phyloP scores from a whole-genome alignment of 2,329 filamentous ascomycete species.

The Fusarium citri region DNA sequence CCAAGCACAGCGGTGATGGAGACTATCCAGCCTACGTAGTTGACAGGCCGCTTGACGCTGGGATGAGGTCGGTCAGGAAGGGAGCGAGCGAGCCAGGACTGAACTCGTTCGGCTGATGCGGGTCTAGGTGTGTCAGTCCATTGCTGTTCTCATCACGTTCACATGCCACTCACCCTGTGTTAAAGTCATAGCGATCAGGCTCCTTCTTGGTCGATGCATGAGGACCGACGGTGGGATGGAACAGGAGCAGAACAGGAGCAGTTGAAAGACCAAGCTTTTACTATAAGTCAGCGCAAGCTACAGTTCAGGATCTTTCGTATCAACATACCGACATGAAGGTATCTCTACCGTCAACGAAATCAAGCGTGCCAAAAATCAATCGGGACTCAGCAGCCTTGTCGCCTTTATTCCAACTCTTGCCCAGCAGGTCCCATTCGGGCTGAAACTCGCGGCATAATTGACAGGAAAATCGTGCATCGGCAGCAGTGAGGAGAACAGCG shows the following conservation, averaged over 20 bases:
- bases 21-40: constrained; percentile 81
- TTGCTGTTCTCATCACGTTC: neutral
- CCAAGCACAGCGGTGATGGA: constrained; percentile 77
- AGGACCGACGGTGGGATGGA: constrained; percentile 85
- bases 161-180: constrained; percentile 70
- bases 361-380: constrained; percentile 84
- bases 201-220: constrained; percentile 76
- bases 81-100: constrained; percentile 81
- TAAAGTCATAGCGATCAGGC: constrained; percentile 87
- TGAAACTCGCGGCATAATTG: constrained; percentile 90
- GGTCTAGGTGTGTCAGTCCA: constrained; percentile 60
- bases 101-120: constrained; percentile 80
- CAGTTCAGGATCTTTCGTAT: neutral
- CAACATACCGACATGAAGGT: constrained; percentile 82
- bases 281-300: constrained; percentile 16
- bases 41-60: constrained; percentile 82
- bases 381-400: constrained; percentile 80
- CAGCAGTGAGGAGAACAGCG: constrained; percentile 85
- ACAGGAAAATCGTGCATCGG: constrained; percentile 86
- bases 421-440: constrained; percentile 90
- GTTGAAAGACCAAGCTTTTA: constrained; percentile 89
- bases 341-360: constrained; percentile 86
- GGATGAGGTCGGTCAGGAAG: constrained; percentile 84
- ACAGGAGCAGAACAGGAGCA: constrained; percentile 88
- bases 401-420: constrained; percentile 87